Evolutionary conservation across 495 filamentous ascomycete genomes (phyloP).

Genomic region (Parathielavia appendiculata): DNA sequence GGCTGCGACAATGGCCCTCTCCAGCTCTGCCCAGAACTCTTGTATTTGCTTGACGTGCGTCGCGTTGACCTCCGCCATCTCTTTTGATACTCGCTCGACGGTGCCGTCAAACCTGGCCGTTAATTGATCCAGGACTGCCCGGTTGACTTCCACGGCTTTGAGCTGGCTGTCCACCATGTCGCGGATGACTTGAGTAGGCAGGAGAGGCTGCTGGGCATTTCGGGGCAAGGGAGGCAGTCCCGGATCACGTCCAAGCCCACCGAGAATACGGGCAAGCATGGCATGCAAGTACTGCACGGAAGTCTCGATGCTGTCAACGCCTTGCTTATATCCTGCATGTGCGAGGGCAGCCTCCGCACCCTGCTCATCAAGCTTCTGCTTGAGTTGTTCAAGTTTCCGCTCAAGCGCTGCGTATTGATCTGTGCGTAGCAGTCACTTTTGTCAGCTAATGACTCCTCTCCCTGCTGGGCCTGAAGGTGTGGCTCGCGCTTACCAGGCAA

Average conservation of each 20-base stretch:
- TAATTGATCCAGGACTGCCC: background rate
- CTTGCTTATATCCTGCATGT: conserved; percentile 1
- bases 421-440: background rate
- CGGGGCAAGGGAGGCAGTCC: background rate
- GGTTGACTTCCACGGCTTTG: background rate
- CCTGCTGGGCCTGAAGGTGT: background rate
- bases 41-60: background rate
- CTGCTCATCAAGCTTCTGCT: background rate
- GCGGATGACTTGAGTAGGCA: background rate
- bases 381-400: background rate
- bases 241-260: background rate
- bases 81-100: background rate
- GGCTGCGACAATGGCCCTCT: background rate
- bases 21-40: background rate
- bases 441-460: background rate
- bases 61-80: background rate
- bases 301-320: background rate
- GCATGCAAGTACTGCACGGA: background rate
- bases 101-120: background rate
- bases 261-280: background rate
- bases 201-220: background rate
- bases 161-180: background rate
- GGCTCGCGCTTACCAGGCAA: background rate
- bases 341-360: background rate
- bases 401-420: background rate